Evolutionary conservation across 192 early-diverging fungal species (phyloP), one percentile per base, ranked within the genome.

Genomic region (Coemansia sp.): DNA sequence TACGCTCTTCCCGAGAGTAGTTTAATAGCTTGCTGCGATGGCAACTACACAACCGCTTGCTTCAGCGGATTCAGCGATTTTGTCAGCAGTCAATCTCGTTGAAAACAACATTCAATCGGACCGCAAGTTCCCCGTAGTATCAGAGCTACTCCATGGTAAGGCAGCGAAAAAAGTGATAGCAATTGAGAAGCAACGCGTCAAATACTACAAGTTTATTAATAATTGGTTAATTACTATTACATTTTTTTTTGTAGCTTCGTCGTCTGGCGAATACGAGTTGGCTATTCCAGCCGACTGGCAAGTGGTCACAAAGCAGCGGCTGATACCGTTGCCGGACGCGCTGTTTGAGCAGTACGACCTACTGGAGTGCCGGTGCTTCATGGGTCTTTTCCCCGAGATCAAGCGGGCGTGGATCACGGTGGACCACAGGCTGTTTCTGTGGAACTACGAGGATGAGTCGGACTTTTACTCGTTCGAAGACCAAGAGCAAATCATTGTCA

Each of bases 371-470:
- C 86, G 87, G 53, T 89, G 88, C 64, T 96, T 93, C 73, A 91
- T 95, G 87, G 97, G 97, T 1, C 73, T 98, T 20, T 94, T 94
- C 36, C 92, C 95, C 12, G 93, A 95, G 62, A 92, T 98, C 58
- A 82, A 92, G 53, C 89, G 92, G 22, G 95, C 91, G 15, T 98
- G 95, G 93, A 92, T 97, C 39, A 93, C 92, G 1, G 90, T 98
- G 49, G 94, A 94, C 76, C 89, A 94, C 71, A 83, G 88, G 35
- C 84, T 97, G 31, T 96, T 92, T 68, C 74, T 98, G 37, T 96
- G 94, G 95, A 93, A 98, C 75, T 97, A 94, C 73, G 85, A 88
- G 41, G 87, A 92, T 25, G 87, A 88, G 85, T 86, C 74, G 0
- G 81, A 89, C 56, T 87, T 90, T 64, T 87, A 89, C 63, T 78